Evolutionary conservation across 2,329 filamentous ascomycete genomes (phyloP), one percentile per base, ranked within the genome.

Genomic region (Colletotrichum sp.): DNA sequence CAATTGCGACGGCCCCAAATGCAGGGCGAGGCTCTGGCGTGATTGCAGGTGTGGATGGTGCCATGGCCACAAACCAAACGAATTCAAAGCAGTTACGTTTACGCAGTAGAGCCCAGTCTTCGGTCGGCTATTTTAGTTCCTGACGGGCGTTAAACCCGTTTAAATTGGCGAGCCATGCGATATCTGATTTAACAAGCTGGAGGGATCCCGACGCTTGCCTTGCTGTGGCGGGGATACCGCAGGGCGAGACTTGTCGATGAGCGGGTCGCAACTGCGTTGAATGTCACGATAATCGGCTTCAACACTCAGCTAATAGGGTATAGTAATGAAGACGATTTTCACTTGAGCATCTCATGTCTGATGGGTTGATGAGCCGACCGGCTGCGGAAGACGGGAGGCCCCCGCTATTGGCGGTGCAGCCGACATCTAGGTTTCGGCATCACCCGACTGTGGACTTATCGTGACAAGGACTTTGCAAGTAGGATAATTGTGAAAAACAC

Each of bases 11-110:
- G 43, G 24, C 61, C 52, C 48, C 38, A 24, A 15, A 71, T 62
- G 32, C 70, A 73, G 67, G 70, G n/a, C 52, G 34, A 65, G 68
- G 66, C 65, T 67, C 60, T 77, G 48, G 74, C 76, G 70, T 68
- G 52, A 77, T 77, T 36, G 70, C 58, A 28, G 64, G 43, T 62
- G 69, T 24, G 36, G 24, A 75, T 76, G 76, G 62, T 68, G 76
- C 67, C 74, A 77, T 77, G 43, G 6, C 18, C 24, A 3, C 24
- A 28, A 18, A 30, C 18, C 36, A 38, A 61, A 34, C 15, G 13
- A 8, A 34, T 18, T 30, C 16, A 3, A 48, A 38, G 5, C 5
- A 26, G 28, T 36, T 65, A 9, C 21, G 43, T 52, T 68, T 18
- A n/a, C n/a, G n/a, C n/a, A n/a, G n/a, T n/a, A 16, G 30, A 15